Evolutionary conservation across 2,329 filamentous ascomycete genomes (phyloP).

Genomic region (Diaporthe velutina): DNA sequence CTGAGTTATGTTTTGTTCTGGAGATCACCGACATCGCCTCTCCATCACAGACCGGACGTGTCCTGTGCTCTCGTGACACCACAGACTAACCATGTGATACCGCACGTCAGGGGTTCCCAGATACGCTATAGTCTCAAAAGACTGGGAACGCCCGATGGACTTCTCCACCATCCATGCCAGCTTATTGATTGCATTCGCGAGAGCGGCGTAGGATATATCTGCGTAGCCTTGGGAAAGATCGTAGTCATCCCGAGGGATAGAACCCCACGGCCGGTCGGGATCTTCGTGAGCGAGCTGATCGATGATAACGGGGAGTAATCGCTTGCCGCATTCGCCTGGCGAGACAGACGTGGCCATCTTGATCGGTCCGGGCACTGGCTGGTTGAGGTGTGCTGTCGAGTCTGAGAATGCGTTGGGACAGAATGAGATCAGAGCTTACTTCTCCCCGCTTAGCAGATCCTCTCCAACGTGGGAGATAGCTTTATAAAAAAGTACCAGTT

Average conservation of each 20-base stretch:
- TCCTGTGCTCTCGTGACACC: too few species aligned
- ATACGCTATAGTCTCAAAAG: slow-evolving; percentile 41
- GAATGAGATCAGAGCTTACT: neutral
- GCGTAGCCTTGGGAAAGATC: slow-evolving; percentile 41
- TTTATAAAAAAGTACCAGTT: neutral
- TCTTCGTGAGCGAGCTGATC: slow-evolving; percentile 39
- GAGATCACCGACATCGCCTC: neutral
- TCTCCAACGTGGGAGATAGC: neutral
- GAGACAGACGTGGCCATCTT: neutral
- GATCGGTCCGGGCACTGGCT: neutral
- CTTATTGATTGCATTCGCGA: slow-evolving; percentile 43
- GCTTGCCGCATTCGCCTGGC: slow-evolving; percentile 27
- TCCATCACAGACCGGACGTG: too few species aligned
- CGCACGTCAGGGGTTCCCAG: slow-evolving; percentile 41
- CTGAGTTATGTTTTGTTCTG: too few species aligned
- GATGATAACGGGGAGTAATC: slow-evolving; percentile 39
- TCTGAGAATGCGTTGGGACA: neutral
- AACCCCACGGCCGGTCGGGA: slow-evolving; percentile 40
- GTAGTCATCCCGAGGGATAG: slow-evolving; percentile 42
- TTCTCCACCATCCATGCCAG: slow-evolving; percentile 41
- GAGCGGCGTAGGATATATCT: slow-evolving; percentile 39
- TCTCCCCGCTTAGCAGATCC: neutral
- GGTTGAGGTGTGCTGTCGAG: too few species aligned
- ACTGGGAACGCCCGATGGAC: slow-evolving; percentile 35
- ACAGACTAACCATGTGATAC: slow-evolving; percentile 39